Conservation (phyloP, 805 yeast genomes). For the Lipomyces orientalis region DNA sequence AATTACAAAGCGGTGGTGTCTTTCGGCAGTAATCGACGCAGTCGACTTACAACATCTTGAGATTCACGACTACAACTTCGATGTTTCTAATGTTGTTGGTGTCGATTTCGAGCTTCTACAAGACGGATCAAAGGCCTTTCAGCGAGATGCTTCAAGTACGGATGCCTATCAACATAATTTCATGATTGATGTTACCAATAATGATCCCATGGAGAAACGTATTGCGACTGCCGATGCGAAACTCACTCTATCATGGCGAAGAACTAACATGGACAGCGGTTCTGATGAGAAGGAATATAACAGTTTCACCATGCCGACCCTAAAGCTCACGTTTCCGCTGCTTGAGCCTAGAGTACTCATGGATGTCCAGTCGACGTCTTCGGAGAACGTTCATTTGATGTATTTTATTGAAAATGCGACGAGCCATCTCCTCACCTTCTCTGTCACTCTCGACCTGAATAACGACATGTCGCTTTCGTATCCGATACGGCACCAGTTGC, state of each 20-base stretch:
- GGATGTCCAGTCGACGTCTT: conserved; percentile 39
- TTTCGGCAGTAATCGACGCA: conserved; percentile 43
- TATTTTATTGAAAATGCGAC: conserved; percentile 79
- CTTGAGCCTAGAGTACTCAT: conserved; percentile 73
- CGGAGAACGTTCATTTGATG: conserved; percentile 45
- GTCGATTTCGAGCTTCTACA: conserved; percentile 27
- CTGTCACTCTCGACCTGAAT: conserved; percentile 53
- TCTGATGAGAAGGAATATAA: conserved; percentile 17
- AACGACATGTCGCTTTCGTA: conserved; percentile 39
- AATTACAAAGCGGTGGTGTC: conserved; percentile 46
- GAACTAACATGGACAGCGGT: conserved; percentile 22
- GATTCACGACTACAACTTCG: conserved; percentile 38
- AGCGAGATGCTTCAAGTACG: conserved; percentile 16
- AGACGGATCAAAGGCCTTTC: conserved; percentile 10
- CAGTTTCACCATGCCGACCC: conserved; percentile 44
- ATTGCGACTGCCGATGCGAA: conserved; percentile 40
- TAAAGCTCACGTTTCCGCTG: conserved; percentile 64
- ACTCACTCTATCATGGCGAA: conserved; percentile 45
- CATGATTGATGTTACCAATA: conserved; percentile 35
- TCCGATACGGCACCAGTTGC: conserved; percentile 33
- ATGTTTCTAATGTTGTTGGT: conserved; percentile 36
- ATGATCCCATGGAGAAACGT: conserved; percentile 33
- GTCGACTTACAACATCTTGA: conserved; percentile 38
- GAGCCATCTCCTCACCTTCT: conserved; percentile 66
- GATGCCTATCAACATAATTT: conserved; percentile 37